Percentiles rank a stretch among this genome's conserved stretches.
Conservation (phyloP, 192 early-diverging fungal genomes). For the Cetraspora pellucida region DNA sequence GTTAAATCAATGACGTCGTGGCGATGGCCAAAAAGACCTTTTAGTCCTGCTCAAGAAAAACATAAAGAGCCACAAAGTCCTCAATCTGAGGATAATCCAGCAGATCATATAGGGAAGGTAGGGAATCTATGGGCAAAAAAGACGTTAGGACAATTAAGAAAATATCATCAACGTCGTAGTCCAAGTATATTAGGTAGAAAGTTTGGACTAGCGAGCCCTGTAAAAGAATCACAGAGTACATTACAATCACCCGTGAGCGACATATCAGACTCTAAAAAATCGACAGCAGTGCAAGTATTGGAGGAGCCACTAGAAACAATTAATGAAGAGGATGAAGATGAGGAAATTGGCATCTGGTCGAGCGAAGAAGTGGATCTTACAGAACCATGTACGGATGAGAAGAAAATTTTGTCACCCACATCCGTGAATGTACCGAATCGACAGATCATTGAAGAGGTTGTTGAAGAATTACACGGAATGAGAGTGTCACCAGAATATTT, state of each 20-base stretch:
- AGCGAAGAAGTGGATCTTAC: slow-evolving; percentile 36
- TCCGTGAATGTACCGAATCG: slow-evolving; percentile 5
- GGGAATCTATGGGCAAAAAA: slow-evolving; percentile 33
- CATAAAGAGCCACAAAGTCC: not conserved
- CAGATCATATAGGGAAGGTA: slow-evolving; percentile 34
- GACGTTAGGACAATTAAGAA: slow-evolving; percentile 34
- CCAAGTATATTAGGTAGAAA: slow-evolving; percentile 33
- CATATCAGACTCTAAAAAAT: slow-evolving; percentile 20
- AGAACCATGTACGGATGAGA: slow-evolving; percentile 16
- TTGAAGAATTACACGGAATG: slow-evolving; percentile 20
- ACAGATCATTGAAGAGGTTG: slow-evolving; percentile 2
- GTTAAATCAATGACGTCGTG: slow-evolving; percentile 15
- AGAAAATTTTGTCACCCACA: not conserved
- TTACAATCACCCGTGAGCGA: slow-evolving; percentile 27
- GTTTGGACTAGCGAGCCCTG: slow-evolving; percentile 13
- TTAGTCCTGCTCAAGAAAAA: slow-evolving; percentile 33
- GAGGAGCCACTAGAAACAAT: slow-evolving; percentile 27
- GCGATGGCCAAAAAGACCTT: slow-evolving; percentile 34
- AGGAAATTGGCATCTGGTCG: slow-evolving; percentile 36
- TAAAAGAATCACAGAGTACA: slow-evolving; percentile 25
- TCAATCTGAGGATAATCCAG: slow-evolving; percentile 16
- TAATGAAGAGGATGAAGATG: slow-evolving; percentile 32
- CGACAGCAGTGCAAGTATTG: not conserved
- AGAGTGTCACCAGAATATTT: slow-evolving; percentile 33
- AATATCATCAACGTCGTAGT: slow-evolving; percentile 33